A percentile compares a stretch with the other conserved stretches of the same genome.
Evolutionary conservation across 2,329 filamentous ascomycete genomes (phyloP).

Genomic region (Trichophyton rubrum): DNA sequence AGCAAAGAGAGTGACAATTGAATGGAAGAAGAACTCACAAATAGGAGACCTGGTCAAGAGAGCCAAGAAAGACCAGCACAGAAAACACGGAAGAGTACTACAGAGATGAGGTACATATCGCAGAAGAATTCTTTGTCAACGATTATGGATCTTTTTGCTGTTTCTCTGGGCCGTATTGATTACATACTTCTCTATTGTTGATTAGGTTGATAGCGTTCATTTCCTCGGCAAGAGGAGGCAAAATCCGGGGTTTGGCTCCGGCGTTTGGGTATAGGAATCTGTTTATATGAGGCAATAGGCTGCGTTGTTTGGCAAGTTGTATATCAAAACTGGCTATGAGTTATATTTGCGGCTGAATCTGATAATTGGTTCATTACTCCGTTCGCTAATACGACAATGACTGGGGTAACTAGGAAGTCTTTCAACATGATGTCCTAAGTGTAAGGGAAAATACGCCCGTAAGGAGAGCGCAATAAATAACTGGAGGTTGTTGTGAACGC

Average conservation of each 20-base stretch:
- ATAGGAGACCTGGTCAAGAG: slow-evolving; percentile 33
- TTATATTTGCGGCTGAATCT: neutral
- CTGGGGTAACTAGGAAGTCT: slow-evolving; percentile 2
- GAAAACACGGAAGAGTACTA: slow-evolving; percentile 27
- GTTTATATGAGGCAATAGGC: neutral
- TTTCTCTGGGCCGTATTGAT: neutral
- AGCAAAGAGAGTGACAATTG: slow-evolving; percentile 34
- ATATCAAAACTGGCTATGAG: neutral
- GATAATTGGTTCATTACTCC: slow-evolving; percentile 4
- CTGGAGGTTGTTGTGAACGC: neutral
- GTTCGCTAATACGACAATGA: slow-evolving; percentile 13
- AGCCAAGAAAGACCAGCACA: slow-evolving; percentile 22
- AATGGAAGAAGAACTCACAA: slow-evolving; percentile 34
- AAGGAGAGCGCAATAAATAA: neutral
- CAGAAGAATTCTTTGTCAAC: neutral
- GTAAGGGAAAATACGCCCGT: neutral
- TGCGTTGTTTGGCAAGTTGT: neutral
- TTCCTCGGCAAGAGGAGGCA: neutral
- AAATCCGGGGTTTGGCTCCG: neutral
- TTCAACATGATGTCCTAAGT: slow-evolving; percentile 6
- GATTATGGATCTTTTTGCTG: neutral
- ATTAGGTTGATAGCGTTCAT: neutral
- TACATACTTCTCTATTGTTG: neutral
- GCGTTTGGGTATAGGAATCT: neutral
- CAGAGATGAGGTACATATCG: neutral